Base-by-base conservation (phyloP, 345 rosid genomes). In the Aethionema arabicum region DNA sequence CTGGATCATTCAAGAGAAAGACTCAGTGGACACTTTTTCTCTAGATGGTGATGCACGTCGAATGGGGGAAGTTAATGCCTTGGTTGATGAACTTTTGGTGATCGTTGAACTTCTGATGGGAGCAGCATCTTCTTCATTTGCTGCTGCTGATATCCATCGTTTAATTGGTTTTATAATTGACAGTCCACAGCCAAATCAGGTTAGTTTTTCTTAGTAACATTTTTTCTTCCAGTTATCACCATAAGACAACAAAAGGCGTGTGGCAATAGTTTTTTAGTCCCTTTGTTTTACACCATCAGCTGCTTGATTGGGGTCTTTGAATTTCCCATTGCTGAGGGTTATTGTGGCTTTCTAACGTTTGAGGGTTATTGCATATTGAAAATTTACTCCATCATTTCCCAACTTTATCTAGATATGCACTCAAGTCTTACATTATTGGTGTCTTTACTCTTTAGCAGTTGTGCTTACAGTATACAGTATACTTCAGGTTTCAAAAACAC, bases 161-260 rank as follows among this genome's bases (percentile, higher is more conserved):
- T 81, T 93, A 73, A 91, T 93, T 73, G 88, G 97, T 38, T 90
- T 93, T 72, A 75, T 87, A 72, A 81, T 84, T 61, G 99, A 90
- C 63, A 85, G 97, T 67, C 96, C 96, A 68, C 97, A 93, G 69
- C 91, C 88, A 63, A 90, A 90, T 83, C 99, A 85, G 97, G 99
- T 89, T 71, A 68, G 32, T 15, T 2, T 15, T 11, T 39, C 46
- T 7, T 35, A 35, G 7, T 5, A 4, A 35, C 38, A 35, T 4
- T 35, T 35, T 35, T 35, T 35, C 8, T 35, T 35, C 8, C 8
- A 35, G 38, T 8, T 35, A 35, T 35, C 38, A 35, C 1, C 38
- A 35, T 35, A 35, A 35, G 38, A 35, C 8, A 35, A 21, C 27
- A 1, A 21, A 21, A 21, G 27, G 27, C 27, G 27, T 21, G 1